phyloP scores from a whole-genome alignment of 179 eudicot genomes.

The Beta macrorhiza region DNA sequence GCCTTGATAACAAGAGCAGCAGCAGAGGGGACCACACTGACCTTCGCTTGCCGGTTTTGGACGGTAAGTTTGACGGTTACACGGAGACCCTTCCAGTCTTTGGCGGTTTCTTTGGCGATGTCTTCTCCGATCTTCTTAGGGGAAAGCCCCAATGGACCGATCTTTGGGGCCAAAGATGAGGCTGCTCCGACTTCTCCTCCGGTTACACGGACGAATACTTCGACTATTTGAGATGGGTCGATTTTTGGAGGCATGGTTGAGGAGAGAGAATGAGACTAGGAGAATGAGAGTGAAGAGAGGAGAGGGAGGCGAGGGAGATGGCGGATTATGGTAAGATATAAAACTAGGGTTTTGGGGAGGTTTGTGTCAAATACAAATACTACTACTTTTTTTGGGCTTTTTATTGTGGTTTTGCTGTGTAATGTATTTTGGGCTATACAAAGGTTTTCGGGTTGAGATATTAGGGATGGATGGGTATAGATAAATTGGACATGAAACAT shows the following conservation, averaged over 20 bases:
- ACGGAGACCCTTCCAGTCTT: slow-evolving; percentile 87
- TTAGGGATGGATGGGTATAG: too few species aligned
- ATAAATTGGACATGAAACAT: too few species aligned
- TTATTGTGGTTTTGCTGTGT: not conserved
- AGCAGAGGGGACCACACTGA: slow-evolving; percentile 82
- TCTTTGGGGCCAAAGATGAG: slow-evolving; percentile 84
- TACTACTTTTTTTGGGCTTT: not conserved
- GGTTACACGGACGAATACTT: slow-evolving; percentile 79
- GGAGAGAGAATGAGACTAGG: too few species aligned
- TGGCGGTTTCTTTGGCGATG: slow-evolving; percentile 87
- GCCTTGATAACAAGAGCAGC: slow-evolving; percentile 85
- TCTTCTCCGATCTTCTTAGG: slow-evolving; percentile 91
- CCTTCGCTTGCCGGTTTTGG: slow-evolving; percentile 86
- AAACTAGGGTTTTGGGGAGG: slow-evolving; percentile 11
- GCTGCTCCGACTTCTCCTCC: slow-evolving; percentile 92
- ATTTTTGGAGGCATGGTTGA: slow-evolving; percentile 75
- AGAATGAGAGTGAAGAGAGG: too few species aligned
- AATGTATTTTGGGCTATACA: not conserved
- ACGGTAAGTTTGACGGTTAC: slow-evolving; percentile 91
- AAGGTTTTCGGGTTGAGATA: too few species aligned
- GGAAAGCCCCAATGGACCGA: slow-evolving; percentile 77
- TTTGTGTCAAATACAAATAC: not conserved
- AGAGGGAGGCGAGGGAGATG: too few species aligned
- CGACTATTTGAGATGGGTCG: slow-evolving; percentile 74
- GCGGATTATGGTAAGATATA: not conserved